Conservation (phyloP, 352 stramenopile genomes). For the Pythium phragmitis region DNA sequence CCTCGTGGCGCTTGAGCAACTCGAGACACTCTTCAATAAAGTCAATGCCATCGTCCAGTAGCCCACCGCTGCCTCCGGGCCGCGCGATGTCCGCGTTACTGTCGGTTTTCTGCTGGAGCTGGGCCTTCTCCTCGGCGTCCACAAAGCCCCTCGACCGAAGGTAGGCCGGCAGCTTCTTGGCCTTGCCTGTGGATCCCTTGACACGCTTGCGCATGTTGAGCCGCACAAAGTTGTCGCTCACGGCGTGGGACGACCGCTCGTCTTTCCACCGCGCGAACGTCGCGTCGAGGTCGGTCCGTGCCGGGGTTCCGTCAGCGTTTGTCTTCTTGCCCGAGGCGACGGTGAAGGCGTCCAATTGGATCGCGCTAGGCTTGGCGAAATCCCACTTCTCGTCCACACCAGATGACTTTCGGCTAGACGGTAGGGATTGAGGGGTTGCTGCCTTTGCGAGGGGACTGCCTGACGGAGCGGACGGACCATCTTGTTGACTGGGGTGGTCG, state of each 20-base stretch:
- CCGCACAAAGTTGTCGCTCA: constrained; percentile 81
- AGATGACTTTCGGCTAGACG: neutral
- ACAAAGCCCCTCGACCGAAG: constrained; percentile 37
- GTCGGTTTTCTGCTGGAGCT: constrained; percentile 21
- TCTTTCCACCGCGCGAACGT: constrained; percentile 61
- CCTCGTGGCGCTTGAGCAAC: constrained; percentile 28
- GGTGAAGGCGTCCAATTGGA: constrained; percentile 26
- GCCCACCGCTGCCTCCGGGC: constrained; percentile 3
- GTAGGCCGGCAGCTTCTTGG: constrained; percentile 70
- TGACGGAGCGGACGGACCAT: neutral
- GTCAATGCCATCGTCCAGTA: constrained; percentile 63
- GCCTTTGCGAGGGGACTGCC: neutral
- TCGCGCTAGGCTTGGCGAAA: constrained; percentile 16
- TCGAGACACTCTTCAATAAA: constrained; percentile 82
- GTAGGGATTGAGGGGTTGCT: neutral
- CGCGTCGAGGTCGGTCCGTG: neutral
- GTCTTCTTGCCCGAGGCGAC: neutral
- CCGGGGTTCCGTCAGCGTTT: neutral
- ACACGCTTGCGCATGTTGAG: constrained; percentile 80
- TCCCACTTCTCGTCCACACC: constrained; percentile 16
- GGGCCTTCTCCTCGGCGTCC: constrained; percentile 17
- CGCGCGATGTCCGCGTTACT: constrained; percentile 25
- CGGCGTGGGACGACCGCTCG: constrained; percentile 40
- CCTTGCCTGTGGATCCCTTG: constrained; percentile 62
- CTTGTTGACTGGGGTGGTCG: neutral